Evolutionary conservation across 306 rosid genomes (phyloP), one percentile per base, ranked within the genome.

Genomic region (Phaseolus lunatus): DNA sequence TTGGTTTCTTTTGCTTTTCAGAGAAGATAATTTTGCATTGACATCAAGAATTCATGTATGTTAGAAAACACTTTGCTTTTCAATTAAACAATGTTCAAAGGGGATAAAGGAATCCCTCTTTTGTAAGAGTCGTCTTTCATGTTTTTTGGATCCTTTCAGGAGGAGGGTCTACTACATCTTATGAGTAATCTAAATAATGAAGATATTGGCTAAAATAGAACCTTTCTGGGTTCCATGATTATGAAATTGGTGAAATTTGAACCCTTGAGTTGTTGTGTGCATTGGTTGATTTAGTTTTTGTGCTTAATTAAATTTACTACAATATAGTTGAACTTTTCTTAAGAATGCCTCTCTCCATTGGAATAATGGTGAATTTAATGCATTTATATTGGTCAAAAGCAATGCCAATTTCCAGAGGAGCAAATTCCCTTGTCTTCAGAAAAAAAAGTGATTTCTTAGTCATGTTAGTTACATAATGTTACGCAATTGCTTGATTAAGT

Each of bases 11-110:
- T 66, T 8, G 7, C 54, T 67, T 70, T 16, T 24, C 2, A 58
- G 26, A 37, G 49, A 33, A 29, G n/a, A 19, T 22, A 70, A 56
- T 80, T 75, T 12, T 66, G 48, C 24, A 37, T 53, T 64, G 29
- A 14, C 47, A 54, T 58, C 29, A 31, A 29, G 9, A 53, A 48
- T 18, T 12, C 29, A 22, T 58, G 41, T 65, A 7, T 37, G 41
- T 22, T 24, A 57, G 41, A 7, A 43, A 29, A 31, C 43, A 62
- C 22, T 27, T 26, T 16, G 2, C 23, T 31, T 29, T 62, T 62
- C 20, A 5, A 27, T 47, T 47, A 26, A 68, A 47, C 58, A 23
- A 13, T 23, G 56, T 5, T n/a, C 0, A 26, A 45, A 4, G 24
- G 57, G 57, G 19, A 26, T 58, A 43, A 24, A 44, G 43, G 45